A percentile compares a stretch with the other conserved stretches of the same genome.
Evolutionary conservation across 495 filamentous ascomycete species (phyloP).

Genomic region (Penicillium flavigenum): DNA sequence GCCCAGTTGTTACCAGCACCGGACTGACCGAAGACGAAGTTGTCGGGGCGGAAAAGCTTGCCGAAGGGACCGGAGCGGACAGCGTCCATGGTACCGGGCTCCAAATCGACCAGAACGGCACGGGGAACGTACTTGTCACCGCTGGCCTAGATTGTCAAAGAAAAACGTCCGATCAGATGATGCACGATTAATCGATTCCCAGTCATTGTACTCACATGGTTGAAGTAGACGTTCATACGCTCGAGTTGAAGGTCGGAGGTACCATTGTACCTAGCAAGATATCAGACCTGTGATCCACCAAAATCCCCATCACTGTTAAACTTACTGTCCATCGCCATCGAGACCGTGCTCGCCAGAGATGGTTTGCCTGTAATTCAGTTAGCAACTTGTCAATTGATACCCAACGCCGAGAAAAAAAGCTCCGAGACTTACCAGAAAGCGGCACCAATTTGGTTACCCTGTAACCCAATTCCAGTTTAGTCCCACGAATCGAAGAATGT

Average conservation of each 20-base stretch:
- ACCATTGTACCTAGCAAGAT: constrained; percentile 78
- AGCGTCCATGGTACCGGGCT: constrained; percentile 97
- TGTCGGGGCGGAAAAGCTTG: constrained; percentile 99
- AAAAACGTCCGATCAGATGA: constrained; percentile 16
- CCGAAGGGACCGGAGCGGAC: constrained; percentile 99
- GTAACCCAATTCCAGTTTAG: constrained; percentile 36
- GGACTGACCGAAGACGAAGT: constrained; percentile 99
- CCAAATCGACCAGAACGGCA: constrained; percentile 98
- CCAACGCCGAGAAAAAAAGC: constrained; percentile 9
- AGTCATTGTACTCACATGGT: constrained; percentile 67
- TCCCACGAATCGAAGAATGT: constrained; percentile 11
- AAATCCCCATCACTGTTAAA: constrained; percentile 28
- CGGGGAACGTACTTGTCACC: constrained; percentile 99
- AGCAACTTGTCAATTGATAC: constrained; percentile 32
- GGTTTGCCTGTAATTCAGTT: constrained; percentile 66
- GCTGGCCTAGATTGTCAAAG: constrained; percentile 61
- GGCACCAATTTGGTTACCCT: constrained; percentile 99
- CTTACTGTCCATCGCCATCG: constrained; percentile 90
- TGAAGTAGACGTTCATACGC: constrained; percentile 99
- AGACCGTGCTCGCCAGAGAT: constrained; percentile 99
- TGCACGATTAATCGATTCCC: not conserved
- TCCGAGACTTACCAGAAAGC: constrained; percentile 80
- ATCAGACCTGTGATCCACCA: constrained; percentile 30
- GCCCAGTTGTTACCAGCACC: constrained; percentile 99
- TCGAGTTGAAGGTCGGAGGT: constrained; percentile 98